Conservation (phyloP, 2,329 filamentous ascomycete genomes). For the Thelonectria discophora region DNA sequence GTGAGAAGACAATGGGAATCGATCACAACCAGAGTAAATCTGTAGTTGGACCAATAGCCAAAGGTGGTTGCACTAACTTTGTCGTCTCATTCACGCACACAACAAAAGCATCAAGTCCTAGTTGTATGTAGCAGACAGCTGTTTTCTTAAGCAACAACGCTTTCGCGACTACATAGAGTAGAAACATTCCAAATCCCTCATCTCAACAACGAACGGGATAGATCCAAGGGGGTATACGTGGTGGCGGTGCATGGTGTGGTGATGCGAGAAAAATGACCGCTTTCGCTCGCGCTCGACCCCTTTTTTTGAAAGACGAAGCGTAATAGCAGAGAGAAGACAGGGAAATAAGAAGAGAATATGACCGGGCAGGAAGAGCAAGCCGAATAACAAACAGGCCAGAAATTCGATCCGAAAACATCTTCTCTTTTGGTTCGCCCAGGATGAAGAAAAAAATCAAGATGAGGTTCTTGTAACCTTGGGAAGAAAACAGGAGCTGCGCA, state of each 20-base stretch:
- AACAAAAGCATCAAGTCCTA: constrained; percentile 7
- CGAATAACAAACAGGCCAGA: constrained; percentile 13
- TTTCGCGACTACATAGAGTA: constrained; percentile 26
- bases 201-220: constrained; percentile 5
- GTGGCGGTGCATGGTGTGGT: constrained; percentile 7
- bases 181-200: constrained; percentile 21
- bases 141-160: constrained; percentile 14
- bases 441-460: constrained; percentile 22
- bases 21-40: not conserved
- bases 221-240: constrained; percentile 6
- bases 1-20: too few species aligned
- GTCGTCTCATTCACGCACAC: not conserved
- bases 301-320: constrained; percentile 9
- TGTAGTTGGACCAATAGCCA: not conserved
- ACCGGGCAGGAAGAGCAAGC: constrained; percentile 14
- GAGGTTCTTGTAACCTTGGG: not conserved
- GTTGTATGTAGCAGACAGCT: constrained; percentile 9
- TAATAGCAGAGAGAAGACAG: constrained; percentile 14
- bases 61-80: not conserved
- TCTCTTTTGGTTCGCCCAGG: constrained; percentile 25
- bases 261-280: constrained; percentile 1
- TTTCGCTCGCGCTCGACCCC: constrained; percentile 8
- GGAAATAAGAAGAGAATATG: constrained; percentile 16
- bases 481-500: constrained; percentile 9
- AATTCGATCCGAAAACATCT: constrained; percentile 26